Conservation (phyloP, 139 green algal species). For the Closterium sp. region DNA sequence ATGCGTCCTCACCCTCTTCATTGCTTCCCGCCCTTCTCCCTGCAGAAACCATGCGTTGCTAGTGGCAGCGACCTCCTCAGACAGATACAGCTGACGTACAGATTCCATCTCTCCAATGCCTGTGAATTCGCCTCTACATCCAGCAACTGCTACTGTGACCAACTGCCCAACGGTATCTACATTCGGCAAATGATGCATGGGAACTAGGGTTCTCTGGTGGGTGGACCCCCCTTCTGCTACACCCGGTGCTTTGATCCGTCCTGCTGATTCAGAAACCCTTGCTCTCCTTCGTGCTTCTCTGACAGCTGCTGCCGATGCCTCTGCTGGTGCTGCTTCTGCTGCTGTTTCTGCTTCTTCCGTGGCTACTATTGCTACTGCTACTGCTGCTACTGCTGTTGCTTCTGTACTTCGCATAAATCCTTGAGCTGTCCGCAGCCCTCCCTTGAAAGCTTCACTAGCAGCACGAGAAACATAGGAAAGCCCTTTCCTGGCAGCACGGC, state of each 20-base stretch:
- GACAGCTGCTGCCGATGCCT: no score
- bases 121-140: neutral
- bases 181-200: neutral
- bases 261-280: neutral
- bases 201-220: neutral
- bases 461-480: neutral
- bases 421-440: neutral
- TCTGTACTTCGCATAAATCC: neutral
- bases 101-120: no score
- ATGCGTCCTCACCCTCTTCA: neutral
- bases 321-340: neutral
- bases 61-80: neutral
- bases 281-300: neutral
- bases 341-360: no score
- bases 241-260: neutral
- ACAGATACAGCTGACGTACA: neutral
- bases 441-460: neutral
- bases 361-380: neutral
- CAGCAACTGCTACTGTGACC: neutral
- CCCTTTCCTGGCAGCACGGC: neutral
- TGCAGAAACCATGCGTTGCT: neutral
- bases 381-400: neutral
- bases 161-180: neutral
- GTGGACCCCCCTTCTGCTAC: neutral
- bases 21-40: neutral